phyloP scores from a whole-genome alignment of 768 basidiomycete species.

The Naganishia onofrii region DNA sequence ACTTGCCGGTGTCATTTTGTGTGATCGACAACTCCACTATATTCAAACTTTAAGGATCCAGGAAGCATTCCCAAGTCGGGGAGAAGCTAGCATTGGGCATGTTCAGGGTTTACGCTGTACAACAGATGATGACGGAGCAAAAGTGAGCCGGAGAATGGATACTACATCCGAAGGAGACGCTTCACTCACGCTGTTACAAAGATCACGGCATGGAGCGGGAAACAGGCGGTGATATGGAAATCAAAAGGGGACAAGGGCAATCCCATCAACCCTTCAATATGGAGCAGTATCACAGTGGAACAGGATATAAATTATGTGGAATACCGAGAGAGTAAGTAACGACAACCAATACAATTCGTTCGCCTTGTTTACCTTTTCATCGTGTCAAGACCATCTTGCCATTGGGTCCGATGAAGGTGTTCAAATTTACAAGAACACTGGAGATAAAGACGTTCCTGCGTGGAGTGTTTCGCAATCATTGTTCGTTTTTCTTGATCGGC shows the following conservation, averaged over 20 bases:
- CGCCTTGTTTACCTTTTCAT: neutral
- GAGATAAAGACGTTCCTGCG: slow-evolving; percentile 8
- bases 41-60: slow-evolving; percentile 5
- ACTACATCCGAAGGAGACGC: neutral
- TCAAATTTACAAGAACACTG: neutral
- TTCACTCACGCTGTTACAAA: neutral
- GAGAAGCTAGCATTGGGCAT: neutral
- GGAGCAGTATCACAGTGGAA: slow-evolving; percentile 15
- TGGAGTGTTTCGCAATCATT: neutral
- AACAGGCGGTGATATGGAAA: slow-evolving; percentile 13
- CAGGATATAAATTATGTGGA: neutral
- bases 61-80: slow-evolving; percentile 12
- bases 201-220: slow-evolving; percentile 19
- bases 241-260: neutral
- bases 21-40: slow-evolving; percentile 22
- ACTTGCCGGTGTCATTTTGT: slow-evolving; percentile 7
- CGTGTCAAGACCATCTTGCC: slow-evolving; percentile 1
- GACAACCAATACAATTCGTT: neutral
- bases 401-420: neutral
- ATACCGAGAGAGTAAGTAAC: slow-evolving; percentile 10
- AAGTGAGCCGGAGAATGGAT: neutral
- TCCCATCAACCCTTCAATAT: neutral
- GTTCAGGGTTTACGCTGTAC: slow-evolving; percentile 6
- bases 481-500: neutral
- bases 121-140: neutral